Conservation (phyloP, 2,329 filamentous ascomycete genomes). For the Claviceps humidiphila region DNA sequence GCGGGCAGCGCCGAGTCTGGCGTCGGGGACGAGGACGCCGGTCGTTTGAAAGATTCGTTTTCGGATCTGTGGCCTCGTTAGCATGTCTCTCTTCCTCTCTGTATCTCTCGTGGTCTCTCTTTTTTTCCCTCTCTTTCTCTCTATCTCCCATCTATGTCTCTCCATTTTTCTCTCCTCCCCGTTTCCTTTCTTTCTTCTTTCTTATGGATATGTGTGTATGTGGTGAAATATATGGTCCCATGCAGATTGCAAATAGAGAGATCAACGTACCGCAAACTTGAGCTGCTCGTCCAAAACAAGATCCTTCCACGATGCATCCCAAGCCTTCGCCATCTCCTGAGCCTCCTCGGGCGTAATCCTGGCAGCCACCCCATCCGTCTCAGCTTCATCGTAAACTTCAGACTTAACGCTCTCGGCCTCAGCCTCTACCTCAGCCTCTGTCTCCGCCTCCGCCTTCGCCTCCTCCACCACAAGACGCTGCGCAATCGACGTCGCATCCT, state of each 20-base stretch:
- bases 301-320: slow-evolving; percentile 44
- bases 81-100: neutral
- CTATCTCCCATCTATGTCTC: neutral
- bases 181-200: neutral
- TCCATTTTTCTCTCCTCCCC: neutral
- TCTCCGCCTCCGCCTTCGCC: neutral
- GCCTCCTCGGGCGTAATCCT: slow-evolving; percentile 22
- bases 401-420: slow-evolving; percentile 19
- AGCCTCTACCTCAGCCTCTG: slow-evolving; percentile 8
- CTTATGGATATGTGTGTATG: neutral
- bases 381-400: neutral
- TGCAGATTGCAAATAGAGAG: neutral
- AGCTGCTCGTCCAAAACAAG: slow-evolving; percentile 44
- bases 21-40: slow-evolving; percentile 63
- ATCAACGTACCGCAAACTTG: slow-evolving; percentile 58
- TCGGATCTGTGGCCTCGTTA: slow-evolving; percentile 42
- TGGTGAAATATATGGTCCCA: neutral
- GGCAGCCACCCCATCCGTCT: neutral
- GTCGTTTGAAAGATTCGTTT: slow-evolving; percentile 74
- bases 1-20: slow-evolving; percentile 42
- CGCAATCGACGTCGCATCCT: slow-evolving; percentile 19
- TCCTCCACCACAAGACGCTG: neutral
- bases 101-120: neutral
- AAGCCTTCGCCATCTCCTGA: slow-evolving; percentile 27
- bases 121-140: neutral